A percentile compares a stretch with the other conserved stretches of the same genome.
Conservation (phyloP, 1,139 yeast species). For the Taiozyma sp. region DNA sequence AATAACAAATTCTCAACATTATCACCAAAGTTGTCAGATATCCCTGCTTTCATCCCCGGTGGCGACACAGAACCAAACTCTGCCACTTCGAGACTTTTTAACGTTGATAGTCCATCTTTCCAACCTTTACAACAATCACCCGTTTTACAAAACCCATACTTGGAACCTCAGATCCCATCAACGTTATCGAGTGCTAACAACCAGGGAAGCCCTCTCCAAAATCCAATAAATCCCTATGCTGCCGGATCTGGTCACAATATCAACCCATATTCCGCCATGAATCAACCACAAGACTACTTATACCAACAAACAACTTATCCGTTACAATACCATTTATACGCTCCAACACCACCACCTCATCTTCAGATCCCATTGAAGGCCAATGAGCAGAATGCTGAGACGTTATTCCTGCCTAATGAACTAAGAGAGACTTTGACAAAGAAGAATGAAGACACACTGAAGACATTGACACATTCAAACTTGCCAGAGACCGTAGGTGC, state of each 20-base stretch:
- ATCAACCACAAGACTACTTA: conserved; percentile 9
- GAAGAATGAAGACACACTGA: conserved; percentile 78
- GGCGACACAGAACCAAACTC: conserved; percentile 25
- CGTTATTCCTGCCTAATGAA: conserved; percentile 67
- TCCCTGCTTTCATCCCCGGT: conserved; percentile 52
- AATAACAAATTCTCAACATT: conserved; percentile 15
- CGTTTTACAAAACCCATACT: conserved; percentile 5
- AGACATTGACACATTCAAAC: conserved; percentile 53
- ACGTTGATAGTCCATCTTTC: conserved; percentile 29
- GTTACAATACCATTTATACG: conserved; percentile 81
- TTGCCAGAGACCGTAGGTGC: conserved; percentile 75
- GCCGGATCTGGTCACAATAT: conserved; percentile 4
- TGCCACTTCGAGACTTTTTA: conserved; percentile 3
- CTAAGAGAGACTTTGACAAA: conserved; percentile 66
- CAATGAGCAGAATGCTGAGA: conserved; percentile 64
- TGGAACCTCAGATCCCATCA: conserved; percentile 3
- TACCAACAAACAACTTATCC: conserved; percentile 40
- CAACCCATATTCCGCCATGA: conserved; percentile 7
- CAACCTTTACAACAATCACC: conserved; percentile 25
- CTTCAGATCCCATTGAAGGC: conserved; percentile 52
- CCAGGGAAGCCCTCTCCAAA: conserved; percentile 6
- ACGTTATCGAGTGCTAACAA: conserved; percentile 3
- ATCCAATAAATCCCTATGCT: conserved; percentile 9
- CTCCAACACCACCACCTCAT: conserved; percentile 84
- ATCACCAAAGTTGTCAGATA: conserved; percentile 51